Conservation (phyloP, 1,139 yeast genomes). For the Pichia sp. region DNA sequence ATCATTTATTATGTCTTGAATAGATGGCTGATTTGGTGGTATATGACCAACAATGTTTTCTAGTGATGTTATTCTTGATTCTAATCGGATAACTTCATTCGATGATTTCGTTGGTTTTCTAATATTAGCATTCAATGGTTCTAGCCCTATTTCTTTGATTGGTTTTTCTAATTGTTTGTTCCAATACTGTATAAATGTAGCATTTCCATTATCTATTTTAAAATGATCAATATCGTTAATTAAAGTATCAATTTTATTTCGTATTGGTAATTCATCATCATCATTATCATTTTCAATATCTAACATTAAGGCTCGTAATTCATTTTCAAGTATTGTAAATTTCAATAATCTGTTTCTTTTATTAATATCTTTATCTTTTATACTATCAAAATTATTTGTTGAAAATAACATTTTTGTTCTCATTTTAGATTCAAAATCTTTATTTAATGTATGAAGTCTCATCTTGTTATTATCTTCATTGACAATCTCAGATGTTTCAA, state of each 20-base stretch:
- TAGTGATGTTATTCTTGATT: constrained; percentile 14
- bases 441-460: not conserved
- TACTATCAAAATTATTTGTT: not conserved
- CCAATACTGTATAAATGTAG: constrained; percentile 16
- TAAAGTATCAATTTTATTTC: constrained; percentile 9
- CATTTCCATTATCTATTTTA: not conserved
- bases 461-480: constrained; percentile 4
- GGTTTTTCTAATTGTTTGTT: not conserved
- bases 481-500: not conserved
- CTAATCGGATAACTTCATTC: constrained; percentile 7
- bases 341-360: constrained; percentile 10
- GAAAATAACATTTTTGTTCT: constrained; percentile 3
- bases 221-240: constrained; percentile 8
- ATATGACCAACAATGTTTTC: constrained; percentile 17
- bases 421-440: constrained; percentile 9
- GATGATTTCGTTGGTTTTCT: not conserved
- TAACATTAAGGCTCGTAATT: constrained; percentile 15
- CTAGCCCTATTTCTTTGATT: not conserved
- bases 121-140: not conserved
- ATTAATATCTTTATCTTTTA: not conserved
- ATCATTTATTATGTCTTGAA: constrained; percentile 24
- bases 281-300: constrained; percentile 9
- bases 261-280: constrained; percentile 4
- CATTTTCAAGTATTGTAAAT: constrained; percentile 16
- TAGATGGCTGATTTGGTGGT: constrained; percentile 7